Evolutionary conservation across 352 stramenopile species (phyloP), one percentile per base, ranked within the genome.

Genomic region (Globisporangium emineosum): DNA sequence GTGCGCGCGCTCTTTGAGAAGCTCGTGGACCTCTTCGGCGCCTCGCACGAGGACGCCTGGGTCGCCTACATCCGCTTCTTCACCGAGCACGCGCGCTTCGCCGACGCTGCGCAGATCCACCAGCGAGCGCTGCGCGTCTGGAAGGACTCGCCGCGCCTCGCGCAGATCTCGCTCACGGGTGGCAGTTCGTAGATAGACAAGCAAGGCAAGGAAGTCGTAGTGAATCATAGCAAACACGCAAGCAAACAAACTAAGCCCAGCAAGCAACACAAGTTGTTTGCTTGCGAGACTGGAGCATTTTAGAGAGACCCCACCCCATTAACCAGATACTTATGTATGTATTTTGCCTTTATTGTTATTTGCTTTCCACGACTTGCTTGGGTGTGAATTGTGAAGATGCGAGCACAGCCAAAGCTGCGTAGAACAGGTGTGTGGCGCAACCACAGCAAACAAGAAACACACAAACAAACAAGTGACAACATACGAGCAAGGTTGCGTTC

Each of bases 1-100:
- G 79, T 92, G 63, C 83, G 81, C 45, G 65, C 70, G 58, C 66
- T 96, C 50, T 94, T 91, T 63, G 87, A 96, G 69, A 91, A 91
- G 72, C 64, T 94, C 53, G 72, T 96, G 32, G 87, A 94, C 54
- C 67, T 96, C 3, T 96, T 90, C 37, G 82, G 87, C 49, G 58
- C 59, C 42, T 51, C 62, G 27, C 64, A 76, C 3, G 81, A 93
- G 60, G 82, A 88, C 37, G 77, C 87, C 4, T 96, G 83, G 82
- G 60, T 91, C 67, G 71, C 69, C 57, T 96, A 96, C 72, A 74
- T 94, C 42, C 72, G 66, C 58, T 91, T 93, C 42, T 86, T 79
- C 62, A 66, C 67, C 10, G 67, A 73, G 40, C 67, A 71, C 15
- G 68, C 62, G 25, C 59, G 63, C 37, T 83, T 75, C 60, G 71